Base-by-base conservation (phyloP, 2,329 filamentous ascomycete species). In the Remersonia thermophila region DNA sequence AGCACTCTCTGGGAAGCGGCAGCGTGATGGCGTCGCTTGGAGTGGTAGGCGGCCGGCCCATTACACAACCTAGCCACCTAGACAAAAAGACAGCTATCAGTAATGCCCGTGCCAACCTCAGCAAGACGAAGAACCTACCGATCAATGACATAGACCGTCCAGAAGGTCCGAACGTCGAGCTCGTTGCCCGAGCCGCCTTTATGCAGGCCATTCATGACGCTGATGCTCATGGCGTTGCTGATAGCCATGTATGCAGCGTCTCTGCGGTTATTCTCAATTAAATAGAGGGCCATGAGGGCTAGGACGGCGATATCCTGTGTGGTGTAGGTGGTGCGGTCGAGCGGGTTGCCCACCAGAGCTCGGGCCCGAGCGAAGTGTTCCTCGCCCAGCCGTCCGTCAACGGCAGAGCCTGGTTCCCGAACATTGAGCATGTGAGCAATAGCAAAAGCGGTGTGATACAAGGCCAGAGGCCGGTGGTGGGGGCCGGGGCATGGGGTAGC, bases 71-170 rank as follows among this genome's bases (percentile, higher is more conserved):
- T 29, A 69, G 43, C 49, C 57, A 58, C 23, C 54, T 55, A 20
- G 5, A 16, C 25, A n/a, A n/a, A n/a, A n/a, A n/a, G n/a, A n/a
- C n/a, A 8, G 30, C 5, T 3, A 25, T 44, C n/a, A 41, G 34
- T 14, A 32, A n/a, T n/a, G n/a, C n/a, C n/a, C n/a, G n/a, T n/a
- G n/a, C n/a, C n/a, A n/a, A n/a, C 7, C 12, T 18, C 13, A 18
- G 15, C 25, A 18, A 2, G 9, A 23, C 10, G 25, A 12, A 15
- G 23, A 13, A 17, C 44, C 51, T 55, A 69, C 31, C 65, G 56
- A 42, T 70, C 66, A 11, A 71, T 48, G n/a, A 65, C 57, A 38
- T 67, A 70, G 2, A 69, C 54, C 0, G 66, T 70, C 67, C 67
- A 71, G 37, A 71, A 69, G 5, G 64, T 54, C 26, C 67, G 53